These are phyloP conservation scores for Heritiera littoralis DNA, from an alignment of 345 rosid genomes.

Conservation along the genomic window DNA sequence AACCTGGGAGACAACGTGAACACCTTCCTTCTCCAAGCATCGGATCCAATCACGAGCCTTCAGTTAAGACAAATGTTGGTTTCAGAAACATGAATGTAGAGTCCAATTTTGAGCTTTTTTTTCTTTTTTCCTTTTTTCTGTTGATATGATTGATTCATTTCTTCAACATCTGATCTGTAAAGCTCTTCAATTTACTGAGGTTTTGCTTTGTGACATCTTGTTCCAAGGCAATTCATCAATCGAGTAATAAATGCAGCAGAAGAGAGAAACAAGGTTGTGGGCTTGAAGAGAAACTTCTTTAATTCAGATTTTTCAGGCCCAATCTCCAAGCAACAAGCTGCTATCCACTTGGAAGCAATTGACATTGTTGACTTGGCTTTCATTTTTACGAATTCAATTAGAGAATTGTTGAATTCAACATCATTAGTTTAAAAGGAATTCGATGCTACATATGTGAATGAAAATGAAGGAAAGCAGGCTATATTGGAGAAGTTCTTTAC, in stretches of 20 bases:
- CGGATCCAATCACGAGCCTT: background rate
- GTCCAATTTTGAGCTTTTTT: too few species aligned
- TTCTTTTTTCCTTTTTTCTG: too few species aligned
- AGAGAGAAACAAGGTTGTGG: background rate
- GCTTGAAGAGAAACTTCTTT: background rate
- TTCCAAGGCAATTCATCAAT: too few species aligned
- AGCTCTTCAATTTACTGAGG: background rate
- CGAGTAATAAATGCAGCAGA: background rate
- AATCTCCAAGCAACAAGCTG: too few species aligned
- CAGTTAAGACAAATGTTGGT: background rate
- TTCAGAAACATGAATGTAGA: slow-evolving; percentile 5
- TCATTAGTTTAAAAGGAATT: too few species aligned
- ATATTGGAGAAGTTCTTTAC: too few species aligned
- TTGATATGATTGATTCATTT: too few species aligned
- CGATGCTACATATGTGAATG: too few species aligned
- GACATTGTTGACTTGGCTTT: too few species aligned
- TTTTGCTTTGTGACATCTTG: too few species aligned
- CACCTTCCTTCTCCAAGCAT: slow-evolving; percentile 66
- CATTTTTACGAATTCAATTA: too few species aligned
- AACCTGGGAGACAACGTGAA: slow-evolving; percentile 59
- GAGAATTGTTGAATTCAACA: background rate
- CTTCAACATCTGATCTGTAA: background rate
- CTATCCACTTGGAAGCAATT: too few species aligned
- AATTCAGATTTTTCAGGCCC: background rate
- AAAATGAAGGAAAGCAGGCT: background rate